These are phyloP conservation scores for Euptelea pleiosperma DNA, from an alignment of 164 flowering plant species.

Conservation along the genomic window DNA sequence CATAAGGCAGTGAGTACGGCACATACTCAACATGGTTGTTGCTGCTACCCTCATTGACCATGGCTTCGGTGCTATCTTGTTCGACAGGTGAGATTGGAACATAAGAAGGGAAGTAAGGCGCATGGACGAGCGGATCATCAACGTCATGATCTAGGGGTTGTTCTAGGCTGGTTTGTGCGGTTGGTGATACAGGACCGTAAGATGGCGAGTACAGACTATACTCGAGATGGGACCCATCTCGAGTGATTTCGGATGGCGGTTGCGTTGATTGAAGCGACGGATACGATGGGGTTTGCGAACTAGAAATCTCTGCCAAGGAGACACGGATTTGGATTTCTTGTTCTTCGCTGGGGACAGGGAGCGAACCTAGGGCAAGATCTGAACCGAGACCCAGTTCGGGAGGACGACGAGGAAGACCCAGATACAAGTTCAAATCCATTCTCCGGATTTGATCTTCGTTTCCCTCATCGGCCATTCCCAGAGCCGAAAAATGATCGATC, in stretches of 20 bases:
- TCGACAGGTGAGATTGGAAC: conserved; percentile 11
- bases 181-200: conserved; percentile 2
- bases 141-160: conserved; percentile 5
- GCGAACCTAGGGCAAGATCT: conserved; percentile 28
- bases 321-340: no score
- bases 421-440: conserved; percentile 35
- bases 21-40: conserved; percentile 17
- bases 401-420: conserved; percentile 29
- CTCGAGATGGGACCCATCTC: conserved; percentile 11
- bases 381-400: conserved; percentile 25
- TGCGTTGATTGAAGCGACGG: conserved; percentile 3
- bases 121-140: conserved; percentile 1
- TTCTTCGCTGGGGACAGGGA: conserved; percentile 5
- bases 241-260: background rate
- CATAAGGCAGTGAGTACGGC: conserved; percentile 14
- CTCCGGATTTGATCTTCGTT: conserved; percentile 14
- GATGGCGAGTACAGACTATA: conserved; percentile 21
- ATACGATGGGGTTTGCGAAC: conserved; percentile 18
- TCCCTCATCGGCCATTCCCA: conserved; percentile 17
- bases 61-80: conserved; percentile 16
- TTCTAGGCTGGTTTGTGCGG: background rate
- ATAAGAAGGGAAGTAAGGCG: conserved; percentile 12
- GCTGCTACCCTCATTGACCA: conserved; percentile 7
- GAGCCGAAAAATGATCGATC: background rate
- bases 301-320: conserved; percentile 17